Evolutionary conservation across 2,329 filamentous ascomycete genomes (phyloP).

Genomic region (Cladophialophora psammophila): DNA sequence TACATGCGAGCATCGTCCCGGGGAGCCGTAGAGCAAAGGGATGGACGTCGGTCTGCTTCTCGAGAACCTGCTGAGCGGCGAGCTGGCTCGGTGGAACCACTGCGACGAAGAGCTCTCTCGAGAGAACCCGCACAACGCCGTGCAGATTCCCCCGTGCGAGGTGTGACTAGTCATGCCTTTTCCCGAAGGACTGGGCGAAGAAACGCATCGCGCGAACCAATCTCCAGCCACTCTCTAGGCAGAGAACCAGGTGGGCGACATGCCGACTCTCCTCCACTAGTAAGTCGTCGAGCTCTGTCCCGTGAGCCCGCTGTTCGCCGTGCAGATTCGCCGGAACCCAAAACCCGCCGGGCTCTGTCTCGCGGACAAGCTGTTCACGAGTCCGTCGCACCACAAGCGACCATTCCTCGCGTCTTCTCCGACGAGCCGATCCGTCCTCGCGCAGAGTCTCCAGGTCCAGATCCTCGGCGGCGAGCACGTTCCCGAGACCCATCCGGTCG

Average conservation of each 20-base stretch:
- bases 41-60: constrained; percentile 25
- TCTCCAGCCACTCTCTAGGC: background rate
- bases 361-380: constrained; percentile 4
- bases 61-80: constrained; percentile 24
- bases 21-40: constrained; percentile 7
- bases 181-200: constrained; percentile 7
- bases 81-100: constrained; percentile 22
- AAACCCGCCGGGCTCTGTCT: background rate
- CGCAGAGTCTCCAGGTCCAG: constrained; percentile 16
- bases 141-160: constrained; percentile 11
- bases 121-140: constrained; percentile 13
- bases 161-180: constrained; percentile 1
- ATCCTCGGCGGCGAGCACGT: constrained; percentile 16
- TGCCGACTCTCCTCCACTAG: background rate
- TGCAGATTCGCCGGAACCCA: background rate
- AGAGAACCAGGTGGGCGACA: background rate
- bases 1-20: constrained; percentile 31
- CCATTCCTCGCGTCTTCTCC: background rate
- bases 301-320: background rate
- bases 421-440: constrained; percentile 16
- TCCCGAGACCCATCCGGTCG: constrained; percentile 19
- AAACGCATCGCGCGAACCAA: constrained; percentile 19
- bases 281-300: constrained; percentile 14
- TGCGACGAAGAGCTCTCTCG: constrained; percentile 21
- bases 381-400: background rate